Base-by-base conservation (phyloP, 208 protist species). In the Trypanosoma vivax region DNA sequence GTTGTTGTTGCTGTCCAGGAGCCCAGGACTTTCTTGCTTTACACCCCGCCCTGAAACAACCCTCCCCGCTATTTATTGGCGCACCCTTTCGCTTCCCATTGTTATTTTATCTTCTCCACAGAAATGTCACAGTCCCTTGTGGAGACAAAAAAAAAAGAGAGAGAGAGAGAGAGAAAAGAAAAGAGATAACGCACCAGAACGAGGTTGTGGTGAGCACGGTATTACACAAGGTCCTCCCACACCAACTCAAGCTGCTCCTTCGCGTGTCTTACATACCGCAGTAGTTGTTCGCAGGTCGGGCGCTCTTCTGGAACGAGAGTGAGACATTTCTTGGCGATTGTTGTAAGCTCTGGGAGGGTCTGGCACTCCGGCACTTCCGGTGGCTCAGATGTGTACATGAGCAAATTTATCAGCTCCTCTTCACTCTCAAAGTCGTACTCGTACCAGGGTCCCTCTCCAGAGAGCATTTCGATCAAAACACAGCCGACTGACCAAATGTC, bases 401-500 rank as follows among this genome's bases (percentile, higher is more conserved):
- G 79, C 33, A 94, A 38, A 62, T 90, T 94, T 21, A 92, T 74
- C 28, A 94, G 86, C 56, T 91, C 69, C 64, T 93, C 83, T 64
- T 85, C 76, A 49, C 66, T 86, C 45, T 92, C 80, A 42, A 94
- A 90, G 30, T 92, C 81, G 69, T 90, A 93, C 67, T 96, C 89
- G 57, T 71, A 70, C 89, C 89, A 96, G 28, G 89, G 90, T 11
- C 73, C 72, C 49, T 88, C 71, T 14, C 71, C 77, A 11, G 84
- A 83, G 59, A 93, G 76, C 86, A 96, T 96, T 60, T 96, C 90
- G 35, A 96, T 84, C 58, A 96, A 59, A 39, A 70, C 69, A 64
- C 90, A 96, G 18, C 90, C 90, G 0, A 96, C 79, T 21, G 83
- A 92, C 87, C 90, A 96, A 16, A 96, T 87, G 46, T 96, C 90